Conservation (phyloP, 805 yeast species). For the Millerozyma acaciae region DNA sequence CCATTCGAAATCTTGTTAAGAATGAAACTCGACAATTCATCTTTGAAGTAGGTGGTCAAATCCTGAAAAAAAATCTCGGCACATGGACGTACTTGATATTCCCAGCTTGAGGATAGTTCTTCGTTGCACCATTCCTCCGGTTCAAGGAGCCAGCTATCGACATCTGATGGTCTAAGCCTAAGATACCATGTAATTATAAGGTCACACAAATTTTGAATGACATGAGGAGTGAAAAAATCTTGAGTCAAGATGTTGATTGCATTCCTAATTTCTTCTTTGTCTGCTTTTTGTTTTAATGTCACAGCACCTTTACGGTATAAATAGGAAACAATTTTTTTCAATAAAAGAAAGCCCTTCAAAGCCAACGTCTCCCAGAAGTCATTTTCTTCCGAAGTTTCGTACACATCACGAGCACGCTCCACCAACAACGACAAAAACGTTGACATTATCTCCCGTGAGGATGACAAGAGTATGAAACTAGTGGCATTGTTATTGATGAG, state of each 20-base stretch:
- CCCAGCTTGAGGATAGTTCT: constrained; percentile 73
- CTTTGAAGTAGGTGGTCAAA: constrained; percentile 60
- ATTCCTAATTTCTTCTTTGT: constrained; percentile 56
- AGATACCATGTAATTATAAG: constrained; percentile 71
- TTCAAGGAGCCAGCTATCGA: constrained; percentile 77
- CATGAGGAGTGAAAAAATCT: constrained; percentile 55
- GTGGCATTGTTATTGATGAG: constrained; percentile 61
- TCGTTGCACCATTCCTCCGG: constrained; percentile 94
- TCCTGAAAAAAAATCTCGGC: constrained; percentile 83
- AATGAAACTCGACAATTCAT: constrained; percentile 49
- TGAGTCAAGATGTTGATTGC: constrained; percentile 52
- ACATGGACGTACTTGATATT: constrained; percentile 79
- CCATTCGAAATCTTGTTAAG: constrained; percentile 54
- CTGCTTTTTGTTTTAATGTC: constrained; percentile 58
- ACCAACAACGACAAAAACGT: constrained; percentile 59
- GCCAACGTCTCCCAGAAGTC: constrained; percentile 74
- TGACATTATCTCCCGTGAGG: constrained; percentile 56
- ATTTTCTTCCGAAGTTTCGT: constrained; percentile 52
- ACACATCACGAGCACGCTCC: constrained; percentile 61
- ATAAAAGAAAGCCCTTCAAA: constrained; percentile 58
- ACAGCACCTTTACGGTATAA: constrained; percentile 65
- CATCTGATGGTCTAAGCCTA: constrained; percentile 66
- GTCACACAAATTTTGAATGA: constrained; percentile 58
- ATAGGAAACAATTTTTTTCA: constrained; percentile 62
- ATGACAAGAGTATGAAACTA: constrained; percentile 65